These are phyloP conservation scores for Drechslera avenae DNA, from an alignment of 2,329 filamentous ascomycete genomes.

Conservation along the genomic window DNA sequence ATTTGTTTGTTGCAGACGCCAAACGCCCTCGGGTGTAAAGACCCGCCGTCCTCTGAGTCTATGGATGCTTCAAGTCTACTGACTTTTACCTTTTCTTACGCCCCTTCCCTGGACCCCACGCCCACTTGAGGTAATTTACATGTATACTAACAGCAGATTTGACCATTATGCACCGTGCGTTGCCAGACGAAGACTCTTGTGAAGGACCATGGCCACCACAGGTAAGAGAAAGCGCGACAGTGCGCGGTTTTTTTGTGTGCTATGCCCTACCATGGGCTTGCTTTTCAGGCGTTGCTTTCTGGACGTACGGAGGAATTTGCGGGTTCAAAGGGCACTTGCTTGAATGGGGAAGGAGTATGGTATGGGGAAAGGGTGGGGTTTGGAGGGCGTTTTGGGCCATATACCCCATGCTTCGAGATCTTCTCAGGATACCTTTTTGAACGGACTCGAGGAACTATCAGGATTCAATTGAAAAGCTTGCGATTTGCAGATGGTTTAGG, in stretches of 20 bases:
- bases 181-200: background rate
- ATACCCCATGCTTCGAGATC: constrained; percentile 12
- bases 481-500: background rate
- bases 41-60: constrained; percentile 27
- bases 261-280: constrained; percentile 1
- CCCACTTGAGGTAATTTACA: constrained; percentile 8
- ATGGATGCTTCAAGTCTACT: constrained; percentile 16
- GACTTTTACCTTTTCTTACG: constrained; percentile 23
- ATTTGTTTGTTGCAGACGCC: constrained; percentile 28
- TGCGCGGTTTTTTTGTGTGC: constrained; percentile 11
- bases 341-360: background rate
- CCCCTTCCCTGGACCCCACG: background rate
- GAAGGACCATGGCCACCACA: background rate
- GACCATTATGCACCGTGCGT: background rate
- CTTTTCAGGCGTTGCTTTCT: constrained; percentile 1
- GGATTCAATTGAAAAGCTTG: background rate
- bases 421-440: background rate
- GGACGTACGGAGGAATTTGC: background rate
- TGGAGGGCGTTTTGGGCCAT: constrained; percentile 3
- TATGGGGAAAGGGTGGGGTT: background rate
- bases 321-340: background rate
- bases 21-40: constrained; percentile 42
- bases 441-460: background rate
- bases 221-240: constrained; percentile 9
- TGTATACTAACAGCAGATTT: constrained; percentile 14